These are phyloP conservation scores for Nigrospora osmanthi DNA, from an alignment of 2,329 filamentous ascomycete species.

Conservation along the genomic window DNA sequence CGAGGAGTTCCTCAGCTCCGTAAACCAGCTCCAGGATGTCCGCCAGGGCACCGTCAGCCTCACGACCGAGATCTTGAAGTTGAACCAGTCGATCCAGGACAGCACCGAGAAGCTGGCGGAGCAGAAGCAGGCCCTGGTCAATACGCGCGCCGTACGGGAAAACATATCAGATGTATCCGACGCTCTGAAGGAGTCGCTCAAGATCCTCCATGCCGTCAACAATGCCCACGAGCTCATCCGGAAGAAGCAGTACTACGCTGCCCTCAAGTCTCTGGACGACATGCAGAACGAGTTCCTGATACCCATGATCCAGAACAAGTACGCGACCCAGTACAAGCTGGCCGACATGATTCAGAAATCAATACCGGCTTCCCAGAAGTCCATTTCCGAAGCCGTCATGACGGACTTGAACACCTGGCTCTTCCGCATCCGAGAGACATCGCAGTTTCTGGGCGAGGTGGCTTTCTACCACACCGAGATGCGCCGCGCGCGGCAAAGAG, in stretches of 20 bases:
- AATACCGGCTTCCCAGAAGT: constrained; percentile 83
- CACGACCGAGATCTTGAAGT: constrained; percentile 81
- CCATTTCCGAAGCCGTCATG: constrained; percentile 96
- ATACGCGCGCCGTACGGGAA: constrained; percentile 83
- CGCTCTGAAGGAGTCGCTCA: constrained; percentile 82
- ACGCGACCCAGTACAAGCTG: constrained; percentile 89
- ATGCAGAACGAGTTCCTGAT: constrained; percentile 89
- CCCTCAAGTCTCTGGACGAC: constrained; percentile 88
- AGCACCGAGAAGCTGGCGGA: constrained; percentile 91
- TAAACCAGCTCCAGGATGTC: constrained; percentile 88
- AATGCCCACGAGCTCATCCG: constrained; percentile 85
- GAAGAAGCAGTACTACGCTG: constrained; percentile 93
- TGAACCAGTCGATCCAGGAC: constrained; percentile 90
- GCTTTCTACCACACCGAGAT: constrained; percentile 95
- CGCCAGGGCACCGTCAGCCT: constrained; percentile 83
- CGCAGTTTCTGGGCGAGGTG: constrained; percentile 91
- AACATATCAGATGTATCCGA: constrained; percentile 92
- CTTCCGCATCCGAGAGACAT: constrained; percentile 89
- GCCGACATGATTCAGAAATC: constrained; percentile 95
- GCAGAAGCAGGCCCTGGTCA: constrained; percentile 90
- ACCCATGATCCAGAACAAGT: constrained; percentile 66
- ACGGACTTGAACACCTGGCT: constrained; percentile 95
- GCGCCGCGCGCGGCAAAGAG: constrained; percentile 73
- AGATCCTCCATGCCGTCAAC: constrained; percentile 87
- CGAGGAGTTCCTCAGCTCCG: constrained; percentile 89